Conservation (phyloP, 805 yeast genomes). For the Pichia californica region DNA sequence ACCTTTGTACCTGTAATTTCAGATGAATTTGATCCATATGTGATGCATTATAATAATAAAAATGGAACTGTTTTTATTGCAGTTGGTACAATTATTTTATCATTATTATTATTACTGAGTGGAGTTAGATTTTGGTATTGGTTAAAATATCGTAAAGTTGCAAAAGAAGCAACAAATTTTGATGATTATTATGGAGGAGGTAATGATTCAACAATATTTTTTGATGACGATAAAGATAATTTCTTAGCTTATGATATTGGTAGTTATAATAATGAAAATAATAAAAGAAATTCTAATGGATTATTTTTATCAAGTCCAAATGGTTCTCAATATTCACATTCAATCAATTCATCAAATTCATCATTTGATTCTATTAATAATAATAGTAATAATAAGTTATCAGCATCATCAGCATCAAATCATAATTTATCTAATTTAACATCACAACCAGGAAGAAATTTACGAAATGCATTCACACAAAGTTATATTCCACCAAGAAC, state of each 20-base stretch:
- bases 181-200: slow-evolving; percentile 19
- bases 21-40: slow-evolving; percentile 27
- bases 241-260: slow-evolving; percentile 13
- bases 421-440: slow-evolving; percentile 3
- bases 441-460: slow-evolving; percentile 20
- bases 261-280: slow-evolving; percentile 9
- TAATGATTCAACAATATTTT: slow-evolving; percentile 8
- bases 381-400: too few species aligned
- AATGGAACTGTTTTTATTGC: slow-evolving; percentile 38
- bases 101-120: slow-evolving; percentile 18
- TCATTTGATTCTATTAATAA: background rate
- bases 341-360: slow-evolving; percentile 1
- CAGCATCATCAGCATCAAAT: too few species aligned
- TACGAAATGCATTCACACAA: slow-evolving; percentile 15
- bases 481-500: slow-evolving; percentile 5
- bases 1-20: slow-evolving; percentile 14
- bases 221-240: slow-evolving; percentile 9
- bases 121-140: slow-evolving; percentile 21
- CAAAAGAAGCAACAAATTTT: slow-evolving; percentile 8
- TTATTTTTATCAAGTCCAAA: slow-evolving; percentile 5
- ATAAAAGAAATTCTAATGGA: background rate
- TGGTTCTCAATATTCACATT: slow-evolving; percentile 6
- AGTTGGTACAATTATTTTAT: slow-evolving; percentile 31
- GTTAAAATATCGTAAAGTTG: slow-evolving; percentile 22
- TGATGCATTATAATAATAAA: slow-evolving; percentile 23